phyloP scores from a whole-genome alignment of 2,329 filamentous ascomycete genomes.

The Cordyceps cicadae region DNA sequence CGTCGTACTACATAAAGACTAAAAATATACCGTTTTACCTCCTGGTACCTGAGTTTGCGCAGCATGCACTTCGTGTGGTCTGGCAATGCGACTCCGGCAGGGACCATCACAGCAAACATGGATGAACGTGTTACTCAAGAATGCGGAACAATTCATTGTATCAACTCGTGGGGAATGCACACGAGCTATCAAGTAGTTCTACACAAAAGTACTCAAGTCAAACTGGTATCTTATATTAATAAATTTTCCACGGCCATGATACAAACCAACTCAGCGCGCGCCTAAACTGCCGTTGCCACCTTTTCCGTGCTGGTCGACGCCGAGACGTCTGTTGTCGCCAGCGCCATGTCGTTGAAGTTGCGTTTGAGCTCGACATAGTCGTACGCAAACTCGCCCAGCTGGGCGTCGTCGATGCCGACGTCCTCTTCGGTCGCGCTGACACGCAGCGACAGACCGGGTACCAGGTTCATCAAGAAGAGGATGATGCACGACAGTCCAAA shows the following conservation, averaged over 20 bases:
- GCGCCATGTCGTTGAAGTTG: conserved; percentile 45
- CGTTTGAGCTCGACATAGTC: conserved; percentile 67
- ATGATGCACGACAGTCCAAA: conserved; percentile 62
- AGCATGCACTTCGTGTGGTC: too few relatives aligned
- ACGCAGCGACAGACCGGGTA: conserved; percentile 62
- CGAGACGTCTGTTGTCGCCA: conserved; percentile 2
- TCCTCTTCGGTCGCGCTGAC: conserved; percentile 60
- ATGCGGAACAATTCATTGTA: too few relatives aligned
- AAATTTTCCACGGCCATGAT: background rate
- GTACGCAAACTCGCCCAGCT: conserved; percentile 77
- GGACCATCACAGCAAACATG: too few relatives aligned
- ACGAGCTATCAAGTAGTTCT: too few relatives aligned
- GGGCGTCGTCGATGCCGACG: conserved; percentile 61
- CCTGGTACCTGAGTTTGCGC: too few relatives aligned
- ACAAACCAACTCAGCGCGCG: background rate
- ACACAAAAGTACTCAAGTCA: background rate
- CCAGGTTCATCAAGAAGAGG: conserved; percentile 61
- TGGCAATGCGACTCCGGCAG: too few relatives aligned
- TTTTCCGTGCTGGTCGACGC: conserved; percentile 24
- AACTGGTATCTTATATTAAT: background rate
- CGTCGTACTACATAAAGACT: too few relatives aligned
- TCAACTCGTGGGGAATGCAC: too few relatives aligned
- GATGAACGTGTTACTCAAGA: too few relatives aligned
- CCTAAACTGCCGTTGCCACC: conserved; percentile 8
- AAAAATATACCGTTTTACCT: too few relatives aligned